These are phyloP conservation scores for Daldinia eschscholtzii DNA, from an alignment of 2,329 filamentous ascomycete genomes.

Conservation along the genomic window DNA sequence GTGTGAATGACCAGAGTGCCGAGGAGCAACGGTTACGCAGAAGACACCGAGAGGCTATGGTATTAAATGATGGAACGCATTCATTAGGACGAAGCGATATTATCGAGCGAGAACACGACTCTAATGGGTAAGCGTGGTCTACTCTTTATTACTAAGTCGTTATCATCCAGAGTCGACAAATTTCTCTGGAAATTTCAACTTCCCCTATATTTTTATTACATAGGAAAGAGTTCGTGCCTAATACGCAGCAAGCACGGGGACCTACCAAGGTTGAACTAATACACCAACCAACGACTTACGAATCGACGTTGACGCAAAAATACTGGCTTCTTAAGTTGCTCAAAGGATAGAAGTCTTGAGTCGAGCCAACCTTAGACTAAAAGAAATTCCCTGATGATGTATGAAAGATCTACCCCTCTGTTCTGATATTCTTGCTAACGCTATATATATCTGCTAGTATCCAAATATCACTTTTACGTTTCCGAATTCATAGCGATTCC, in stretches of 20 bases:
- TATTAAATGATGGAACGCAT: conserved; percentile 86
- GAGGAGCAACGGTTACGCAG: conserved; percentile 81
- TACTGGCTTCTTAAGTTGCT: neutral
- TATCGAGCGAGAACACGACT: conserved; percentile 72
- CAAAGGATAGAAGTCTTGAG: neutral
- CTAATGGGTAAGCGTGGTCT: conserved; percentile 49
- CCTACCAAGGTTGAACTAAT: neutral
- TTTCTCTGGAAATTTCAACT: neutral
- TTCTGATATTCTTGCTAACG: conserved; percentile 3
- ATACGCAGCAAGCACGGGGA: neutral
- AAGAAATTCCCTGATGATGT: neutral
- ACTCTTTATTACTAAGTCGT: conserved; percentile 6
- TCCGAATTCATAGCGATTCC: neutral
- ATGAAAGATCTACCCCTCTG: neutral
- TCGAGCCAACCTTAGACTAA: neutral
- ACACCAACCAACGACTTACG: neutral
- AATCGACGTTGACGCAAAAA: neutral
- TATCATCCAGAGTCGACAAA: neutral
- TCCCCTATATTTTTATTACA: neutral
- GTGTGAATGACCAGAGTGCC: conserved; percentile 65
- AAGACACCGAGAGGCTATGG: conserved; percentile 87
- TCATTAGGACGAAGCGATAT: conserved; percentile 82
- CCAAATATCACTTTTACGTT: neutral
- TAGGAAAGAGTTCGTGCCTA: neutral
- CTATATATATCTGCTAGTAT: neutral